phyloP scores from a whole-genome alignment of 1,284 basidiomycete genomes.

The Leccinum pallidistipes region DNA sequence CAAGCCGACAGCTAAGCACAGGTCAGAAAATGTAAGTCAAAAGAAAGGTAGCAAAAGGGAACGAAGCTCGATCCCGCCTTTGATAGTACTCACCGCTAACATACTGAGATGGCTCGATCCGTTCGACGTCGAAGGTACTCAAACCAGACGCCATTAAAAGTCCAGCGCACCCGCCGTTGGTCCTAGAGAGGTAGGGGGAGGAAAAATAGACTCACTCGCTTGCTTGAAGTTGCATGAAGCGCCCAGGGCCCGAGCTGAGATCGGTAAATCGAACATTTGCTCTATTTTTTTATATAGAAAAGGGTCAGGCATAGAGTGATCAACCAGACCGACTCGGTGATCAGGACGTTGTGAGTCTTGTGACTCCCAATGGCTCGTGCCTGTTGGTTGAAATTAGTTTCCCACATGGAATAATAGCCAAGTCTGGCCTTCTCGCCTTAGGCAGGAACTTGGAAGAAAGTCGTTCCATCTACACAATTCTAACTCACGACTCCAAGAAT shows the following conservation, averaged over 20 bases:
- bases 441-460: no score
- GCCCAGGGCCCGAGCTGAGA: background rate
- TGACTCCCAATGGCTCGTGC: no score
- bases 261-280: background rate
- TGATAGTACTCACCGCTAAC: constrained; percentile 13
- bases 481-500: no score
- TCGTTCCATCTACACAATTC: no score
- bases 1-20: constrained; percentile 23
- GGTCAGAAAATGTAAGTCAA: background rate
- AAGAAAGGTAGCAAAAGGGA: background rate
- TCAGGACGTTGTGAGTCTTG: background rate
- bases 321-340: background rate
- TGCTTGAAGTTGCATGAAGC: background rate
- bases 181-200: background rate
- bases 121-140: background rate
- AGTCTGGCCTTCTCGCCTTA: no score
- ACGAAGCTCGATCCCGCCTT: background rate
- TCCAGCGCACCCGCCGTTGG: background rate
- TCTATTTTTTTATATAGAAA: background rate
- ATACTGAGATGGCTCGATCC: constrained; percentile 24
- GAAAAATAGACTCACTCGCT: no score
- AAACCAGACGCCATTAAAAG: constrained; percentile 13
- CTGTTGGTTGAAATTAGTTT: no score
- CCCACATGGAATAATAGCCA: no score
- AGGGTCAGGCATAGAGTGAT: background rate